Percentiles rank a stretch among this genome's conserved stretches.
Evolutionary conservation across 2,329 filamentous ascomycete genomes (phyloP).

Genomic region (Rasamsonia emersonii): DNA sequence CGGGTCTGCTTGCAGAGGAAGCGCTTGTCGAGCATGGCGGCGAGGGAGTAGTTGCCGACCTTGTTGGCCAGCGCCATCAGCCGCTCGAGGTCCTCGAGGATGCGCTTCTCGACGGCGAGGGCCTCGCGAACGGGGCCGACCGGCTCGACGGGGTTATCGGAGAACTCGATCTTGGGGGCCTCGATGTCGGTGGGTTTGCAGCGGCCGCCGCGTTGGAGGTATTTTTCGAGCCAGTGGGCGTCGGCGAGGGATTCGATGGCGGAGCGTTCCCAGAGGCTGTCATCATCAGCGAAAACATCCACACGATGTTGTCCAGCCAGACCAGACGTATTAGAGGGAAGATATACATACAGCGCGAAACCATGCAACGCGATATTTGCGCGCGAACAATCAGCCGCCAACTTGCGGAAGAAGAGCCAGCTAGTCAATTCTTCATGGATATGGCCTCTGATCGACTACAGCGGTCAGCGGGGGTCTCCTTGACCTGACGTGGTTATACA

Average conservation of each 20-base stretch:
- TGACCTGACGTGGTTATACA: background rate
- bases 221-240: conserved; percentile 16
- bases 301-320: background rate
- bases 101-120: conserved; percentile 10
- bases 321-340: background rate
- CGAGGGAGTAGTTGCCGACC: conserved; percentile 9
- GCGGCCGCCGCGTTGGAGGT: conserved; percentile 16
- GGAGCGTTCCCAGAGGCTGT: conserved; percentile 14
- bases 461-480: no score
- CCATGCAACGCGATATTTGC: conserved; percentile 16
- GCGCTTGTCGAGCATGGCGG: conserved; percentile 11
- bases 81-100: conserved; percentile 15
- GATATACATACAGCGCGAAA: conserved; percentile 13
- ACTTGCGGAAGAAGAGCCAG: conserved; percentile 18
- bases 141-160: conserved; percentile 15
- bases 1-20: conserved; percentile 15
- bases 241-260: conserved; percentile 15
- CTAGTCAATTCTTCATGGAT: conserved; percentile 14
- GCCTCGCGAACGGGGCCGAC: conserved; percentile 13
- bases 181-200: conserved; percentile 16
- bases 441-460: conserved; percentile 15
- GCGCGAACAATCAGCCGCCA: conserved; percentile 14
- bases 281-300: background rate
- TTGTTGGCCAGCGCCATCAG: conserved; percentile 11
- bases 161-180: conserved; percentile 12